These are phyloP conservation scores for Phytopythium oedochilum DNA, from an alignment of 352 stramenopile species.

Conservation along the genomic window DNA sequence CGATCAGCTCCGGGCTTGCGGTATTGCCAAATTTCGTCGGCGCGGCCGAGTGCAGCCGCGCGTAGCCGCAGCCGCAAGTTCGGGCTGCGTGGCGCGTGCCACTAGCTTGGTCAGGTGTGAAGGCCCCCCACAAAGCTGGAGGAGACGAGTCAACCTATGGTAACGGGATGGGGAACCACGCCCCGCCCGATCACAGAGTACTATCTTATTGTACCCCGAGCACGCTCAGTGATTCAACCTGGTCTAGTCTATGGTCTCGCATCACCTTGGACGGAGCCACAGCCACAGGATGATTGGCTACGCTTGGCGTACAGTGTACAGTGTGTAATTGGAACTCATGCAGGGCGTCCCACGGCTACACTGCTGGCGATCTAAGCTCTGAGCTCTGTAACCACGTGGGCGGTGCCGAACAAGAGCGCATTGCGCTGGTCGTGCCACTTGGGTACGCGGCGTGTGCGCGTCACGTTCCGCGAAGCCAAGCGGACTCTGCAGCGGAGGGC, in stretches of 20 bases:
- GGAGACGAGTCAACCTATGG: not conserved
- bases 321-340: too few species aligned
- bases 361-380: too few species aligned
- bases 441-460: not conserved
- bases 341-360: too few species aligned
- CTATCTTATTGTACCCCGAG: too few species aligned
- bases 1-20: conserved; percentile 3
- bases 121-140: not conserved
- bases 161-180: not conserved
- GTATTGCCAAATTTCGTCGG: not conserved
- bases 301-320: too few species aligned
- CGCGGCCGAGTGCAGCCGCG: not conserved
- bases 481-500: too few species aligned
- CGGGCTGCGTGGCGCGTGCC: not conserved
- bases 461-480: not conserved
- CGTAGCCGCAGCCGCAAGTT: not conserved
- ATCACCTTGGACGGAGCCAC: too few species aligned
- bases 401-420: not conserved
- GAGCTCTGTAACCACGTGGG: not conserved
- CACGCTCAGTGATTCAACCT: too few species aligned
- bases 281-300: too few species aligned
- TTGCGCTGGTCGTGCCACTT: not conserved
- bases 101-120: not conserved
- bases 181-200: not conserved
- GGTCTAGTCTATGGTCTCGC: too few species aligned